phyloP scores from a whole-genome alignment of 345 rosid species.

The Salix udensis region DNA sequence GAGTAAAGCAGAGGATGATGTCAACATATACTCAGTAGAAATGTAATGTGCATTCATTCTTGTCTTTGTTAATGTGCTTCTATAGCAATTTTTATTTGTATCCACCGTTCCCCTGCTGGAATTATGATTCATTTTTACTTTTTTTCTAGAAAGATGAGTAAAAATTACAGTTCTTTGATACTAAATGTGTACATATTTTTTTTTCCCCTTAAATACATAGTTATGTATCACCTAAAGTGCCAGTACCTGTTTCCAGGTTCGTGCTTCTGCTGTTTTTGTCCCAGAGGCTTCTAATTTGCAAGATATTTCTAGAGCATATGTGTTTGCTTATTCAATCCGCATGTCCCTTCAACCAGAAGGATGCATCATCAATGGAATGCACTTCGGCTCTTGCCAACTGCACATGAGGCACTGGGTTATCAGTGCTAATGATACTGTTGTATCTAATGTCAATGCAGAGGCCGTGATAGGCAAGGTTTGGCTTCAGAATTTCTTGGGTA shows the following conservation, averaged over 20 bases:
- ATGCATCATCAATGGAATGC: constrained; percentile 50
- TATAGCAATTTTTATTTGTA: not conserved
- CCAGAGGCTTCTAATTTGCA: constrained; percentile 55
- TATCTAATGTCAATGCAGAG: constrained; percentile 43
- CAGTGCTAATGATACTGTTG: constrained; percentile 42
- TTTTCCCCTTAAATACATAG: not conserved
- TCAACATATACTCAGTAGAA: not conserved
- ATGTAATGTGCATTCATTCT: not conserved
- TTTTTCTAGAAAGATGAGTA: not conserved
- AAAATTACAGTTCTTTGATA: not conserved
- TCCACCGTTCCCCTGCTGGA: not conserved
- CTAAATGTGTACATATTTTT: not conserved
- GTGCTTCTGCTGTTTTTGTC: constrained; percentile 73
- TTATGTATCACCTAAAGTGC: not conserved
- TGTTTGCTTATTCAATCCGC: constrained; percentile 73
- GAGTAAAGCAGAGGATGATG: not conserved
- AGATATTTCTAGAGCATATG: constrained; percentile 25
- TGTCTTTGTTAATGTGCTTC: not conserved
- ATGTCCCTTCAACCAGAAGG: constrained; percentile 77
- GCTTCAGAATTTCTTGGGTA: not conserved
- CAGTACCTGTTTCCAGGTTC: constrained; percentile 38
- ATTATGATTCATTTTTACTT: not conserved
- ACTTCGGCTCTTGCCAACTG: constrained; percentile 67
- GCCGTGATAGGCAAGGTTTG: constrained; percentile 74
- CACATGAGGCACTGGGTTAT: constrained; percentile 67